phyloP scores from a whole-genome alignment of 495 filamentous ascomycete species.

The Penicillium canariense region DNA sequence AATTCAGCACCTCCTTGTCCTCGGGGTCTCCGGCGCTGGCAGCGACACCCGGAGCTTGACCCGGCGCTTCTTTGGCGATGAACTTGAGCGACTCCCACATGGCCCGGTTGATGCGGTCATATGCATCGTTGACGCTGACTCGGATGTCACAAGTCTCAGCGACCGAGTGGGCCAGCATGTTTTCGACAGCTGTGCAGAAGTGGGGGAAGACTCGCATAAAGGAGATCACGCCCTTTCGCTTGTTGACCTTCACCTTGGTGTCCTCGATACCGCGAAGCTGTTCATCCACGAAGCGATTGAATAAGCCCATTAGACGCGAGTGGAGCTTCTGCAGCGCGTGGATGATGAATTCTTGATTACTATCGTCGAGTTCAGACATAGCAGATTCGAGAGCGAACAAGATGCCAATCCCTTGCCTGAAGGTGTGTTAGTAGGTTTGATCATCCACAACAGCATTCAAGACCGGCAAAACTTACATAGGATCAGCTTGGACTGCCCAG shows the following conservation, averaged over 20 bases:
- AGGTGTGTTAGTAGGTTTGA: conserved; percentile 6
- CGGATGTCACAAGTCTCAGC: conserved; percentile 64
- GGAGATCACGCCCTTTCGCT: conserved; percentile 90
- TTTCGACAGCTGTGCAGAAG: conserved; percentile 77
- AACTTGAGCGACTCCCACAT: conserved; percentile 97
- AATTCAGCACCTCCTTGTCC: conserved; percentile 93
- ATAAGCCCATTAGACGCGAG: conserved; percentile 68
- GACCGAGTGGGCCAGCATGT: conserved; percentile 60
- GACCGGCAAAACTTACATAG: conserved; percentile 74
- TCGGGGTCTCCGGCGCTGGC: conserved; percentile 68
- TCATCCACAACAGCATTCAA: background rate
- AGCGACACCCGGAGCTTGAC: conserved; percentile 45
- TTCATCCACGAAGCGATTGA: conserved; percentile 88
- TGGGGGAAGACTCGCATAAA: conserved; percentile 92
- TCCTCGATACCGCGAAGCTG: conserved; percentile 95
- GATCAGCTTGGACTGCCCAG: conserved; percentile 77
- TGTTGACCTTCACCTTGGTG: conserved; percentile 99
- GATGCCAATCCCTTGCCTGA: conserved; percentile 83
- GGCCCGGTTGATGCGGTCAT: conserved; percentile 82
- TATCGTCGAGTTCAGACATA: conserved; percentile 74
- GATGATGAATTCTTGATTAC: conserved; percentile 87
- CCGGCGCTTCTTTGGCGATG: conserved; percentile 89
- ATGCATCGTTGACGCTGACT: conserved; percentile 78
- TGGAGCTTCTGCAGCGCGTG: conserved; percentile 77
- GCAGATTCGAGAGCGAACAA: conserved; percentile 76